Conservation (phyloP, 106 monocot species). For the Amphibolis antarctica region DNA sequence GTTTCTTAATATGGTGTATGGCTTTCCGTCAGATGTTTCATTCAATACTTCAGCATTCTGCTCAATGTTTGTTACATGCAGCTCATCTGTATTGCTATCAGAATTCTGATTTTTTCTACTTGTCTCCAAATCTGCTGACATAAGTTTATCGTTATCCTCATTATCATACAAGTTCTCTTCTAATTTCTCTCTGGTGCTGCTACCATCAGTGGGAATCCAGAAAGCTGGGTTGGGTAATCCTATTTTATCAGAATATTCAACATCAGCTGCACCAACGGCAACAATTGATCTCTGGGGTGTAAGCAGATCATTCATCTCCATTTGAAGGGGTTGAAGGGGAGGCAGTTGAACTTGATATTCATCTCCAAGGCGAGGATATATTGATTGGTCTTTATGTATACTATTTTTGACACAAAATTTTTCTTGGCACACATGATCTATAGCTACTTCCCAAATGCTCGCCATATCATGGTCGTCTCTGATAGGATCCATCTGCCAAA, state of each 20-base stretch:
- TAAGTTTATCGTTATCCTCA: neutral
- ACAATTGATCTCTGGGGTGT: conserved; percentile 1
- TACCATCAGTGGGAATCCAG: conserved; percentile 18
- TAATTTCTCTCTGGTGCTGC: neutral
- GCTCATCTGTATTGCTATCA: neutral
- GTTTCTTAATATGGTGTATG: neutral
- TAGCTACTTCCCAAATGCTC: conserved; percentile 11
- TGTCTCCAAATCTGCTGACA: neutral
- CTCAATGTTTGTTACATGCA: neutral
- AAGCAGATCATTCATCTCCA: conserved; percentile 17
- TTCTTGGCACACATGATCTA: conserved; percentile 19
- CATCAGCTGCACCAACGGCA: conserved; percentile 1
- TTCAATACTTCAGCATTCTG: neutral
- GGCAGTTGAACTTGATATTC: conserved; percentile 73
- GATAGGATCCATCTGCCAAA: neutral
- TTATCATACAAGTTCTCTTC: neutral
- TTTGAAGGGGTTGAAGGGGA: conserved; percentile 5
- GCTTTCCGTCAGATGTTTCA: conserved; percentile 2
- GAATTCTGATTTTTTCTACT: neutral
- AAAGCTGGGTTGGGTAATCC: conserved; percentile 44
- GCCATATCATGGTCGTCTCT: neutral
- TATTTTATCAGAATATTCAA: conserved; percentile 14
- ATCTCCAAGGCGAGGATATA: conserved; percentile 60
- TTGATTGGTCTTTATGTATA: conserved; percentile 31
- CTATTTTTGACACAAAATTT: conserved; percentile 25